Evolutionary conservation across 1,284 basidiomycete species (phyloP).

Genomic region (Cutaneotrichosporon sp.): DNA sequence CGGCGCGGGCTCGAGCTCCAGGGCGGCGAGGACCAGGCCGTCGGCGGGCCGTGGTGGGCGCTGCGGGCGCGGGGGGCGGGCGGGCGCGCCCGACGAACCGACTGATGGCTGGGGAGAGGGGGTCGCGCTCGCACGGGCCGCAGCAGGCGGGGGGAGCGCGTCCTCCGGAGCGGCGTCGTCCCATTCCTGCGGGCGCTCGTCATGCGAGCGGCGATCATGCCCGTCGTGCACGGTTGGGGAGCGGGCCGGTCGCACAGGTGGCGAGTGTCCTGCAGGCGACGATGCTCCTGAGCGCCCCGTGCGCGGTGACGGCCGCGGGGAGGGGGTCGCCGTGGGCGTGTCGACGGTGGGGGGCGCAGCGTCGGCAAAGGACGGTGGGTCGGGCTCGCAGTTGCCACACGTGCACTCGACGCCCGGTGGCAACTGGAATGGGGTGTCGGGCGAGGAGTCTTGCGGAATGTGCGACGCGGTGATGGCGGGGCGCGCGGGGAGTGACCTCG

Average conservation of each 20-base stretch:
- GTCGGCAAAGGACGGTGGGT: neutral
- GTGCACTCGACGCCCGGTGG: neutral
- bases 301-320: neutral
- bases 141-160: neutral
- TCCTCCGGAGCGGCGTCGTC: too few relatives aligned
- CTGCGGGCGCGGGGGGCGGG: neutral
- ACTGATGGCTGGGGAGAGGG: neutral
- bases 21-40: neutral
- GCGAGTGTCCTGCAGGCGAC: neutral
- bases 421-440: neutral
- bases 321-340: neutral
- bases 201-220: neutral
- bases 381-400: neutral
- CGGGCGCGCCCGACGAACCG: neutral
- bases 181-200: too few relatives aligned
- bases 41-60: constrained; percentile 1
- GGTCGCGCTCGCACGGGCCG: neutral
- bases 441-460: neutral
- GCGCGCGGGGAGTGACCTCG: neutral
- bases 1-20: neutral
- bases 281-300: neutral
- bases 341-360: neutral
- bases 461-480: neutral
- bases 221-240: neutral
- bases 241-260: too few relatives aligned